A percentile compares a stretch with the other conserved stretches of the same genome.
phyloP scores from a whole-genome alignment of 306 rosid genomes.

The Phaseolus lunatus region DNA sequence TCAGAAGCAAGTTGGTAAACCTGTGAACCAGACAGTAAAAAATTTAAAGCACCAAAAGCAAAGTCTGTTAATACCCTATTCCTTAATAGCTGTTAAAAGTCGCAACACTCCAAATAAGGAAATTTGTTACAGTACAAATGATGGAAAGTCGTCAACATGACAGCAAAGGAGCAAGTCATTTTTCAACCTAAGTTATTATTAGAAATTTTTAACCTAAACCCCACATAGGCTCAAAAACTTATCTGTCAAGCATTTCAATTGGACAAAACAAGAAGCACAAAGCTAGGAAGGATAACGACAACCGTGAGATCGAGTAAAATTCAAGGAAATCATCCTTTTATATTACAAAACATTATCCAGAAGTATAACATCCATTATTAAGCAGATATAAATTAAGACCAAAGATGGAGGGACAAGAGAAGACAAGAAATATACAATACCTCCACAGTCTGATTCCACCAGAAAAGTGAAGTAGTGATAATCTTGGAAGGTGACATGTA shows the following conservation, averaged over 20 bases:
- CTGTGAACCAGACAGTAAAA: constrained; percentile 53
- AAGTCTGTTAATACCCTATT: neutral
- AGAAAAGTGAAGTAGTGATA: neutral
- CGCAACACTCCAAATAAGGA: neutral
- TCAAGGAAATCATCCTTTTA: neutral
- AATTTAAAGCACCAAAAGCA: constrained; percentile 3
- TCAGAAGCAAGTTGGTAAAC: constrained; percentile 76
- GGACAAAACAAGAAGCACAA: neutral
- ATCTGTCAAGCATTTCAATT: neutral
- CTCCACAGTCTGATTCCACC: neutral
- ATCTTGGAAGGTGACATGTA: neutral
- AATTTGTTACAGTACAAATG: neutral
- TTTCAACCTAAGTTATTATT: neutral
- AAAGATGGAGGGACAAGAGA: neutral
- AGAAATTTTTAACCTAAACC: neutral
- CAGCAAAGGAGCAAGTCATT: neutral
- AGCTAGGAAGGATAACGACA: neutral
- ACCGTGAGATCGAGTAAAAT: neutral
- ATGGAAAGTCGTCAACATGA: neutral
- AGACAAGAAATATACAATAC: neutral
- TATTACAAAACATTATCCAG: neutral
- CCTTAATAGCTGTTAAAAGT: neutral
- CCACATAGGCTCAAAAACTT: neutral
- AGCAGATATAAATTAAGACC: neutral
- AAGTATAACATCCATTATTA: neutral